Conservation (phyloP, 225 moss, liverwort and hornwort genomes). For the Bryum argenteum region DNA sequence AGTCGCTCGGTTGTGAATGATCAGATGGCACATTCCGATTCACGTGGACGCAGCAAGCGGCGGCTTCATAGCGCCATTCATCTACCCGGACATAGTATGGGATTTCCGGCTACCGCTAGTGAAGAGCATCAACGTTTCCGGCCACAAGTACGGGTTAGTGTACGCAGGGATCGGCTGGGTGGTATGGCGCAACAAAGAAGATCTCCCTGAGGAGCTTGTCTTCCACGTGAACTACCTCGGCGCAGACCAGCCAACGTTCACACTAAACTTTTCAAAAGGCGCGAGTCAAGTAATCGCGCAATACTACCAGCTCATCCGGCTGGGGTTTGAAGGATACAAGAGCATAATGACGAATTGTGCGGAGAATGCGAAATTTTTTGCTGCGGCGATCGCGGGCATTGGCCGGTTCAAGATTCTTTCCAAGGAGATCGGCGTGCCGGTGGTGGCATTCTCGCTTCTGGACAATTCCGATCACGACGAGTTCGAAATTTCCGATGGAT, state of each 20-base stretch:
- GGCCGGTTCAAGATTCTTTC: conserved; percentile 70
- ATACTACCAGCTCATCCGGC: conserved; percentile 61
- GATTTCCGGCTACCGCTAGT: conserved; percentile 62
- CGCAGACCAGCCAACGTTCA: conserved; percentile 62
- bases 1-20: too few relatives aligned
- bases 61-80: conserved; percentile 73
- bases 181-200: conserved; percentile 52
- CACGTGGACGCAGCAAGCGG: conserved; percentile 71
- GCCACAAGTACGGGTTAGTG: conserved; percentile 80
- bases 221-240: conserved; percentile 69
- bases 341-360: conserved; percentile 69
- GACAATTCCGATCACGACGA: conserved; percentile 58
- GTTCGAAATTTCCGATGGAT: conserved; percentile 55
- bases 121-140: conserved; percentile 67
- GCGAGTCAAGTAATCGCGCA: conserved; percentile 63
- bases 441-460: conserved; percentile 71
- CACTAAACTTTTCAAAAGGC: conserved; percentile 61
- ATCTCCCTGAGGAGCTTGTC: conserved; percentile 56
- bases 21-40: conserved; percentile 62
- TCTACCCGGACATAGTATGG: conserved; percentile 60
- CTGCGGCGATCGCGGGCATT: conserved; percentile 39
- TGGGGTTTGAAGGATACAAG: conserved; percentile 68
- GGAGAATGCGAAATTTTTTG: conserved; percentile 46
- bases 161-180: conserved; percentile 67
- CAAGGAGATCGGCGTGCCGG: conserved; percentile 67